Evolutionary conservation across 129 eudicot genomes (phyloP).

Genomic region (Arctium minus): DNA sequence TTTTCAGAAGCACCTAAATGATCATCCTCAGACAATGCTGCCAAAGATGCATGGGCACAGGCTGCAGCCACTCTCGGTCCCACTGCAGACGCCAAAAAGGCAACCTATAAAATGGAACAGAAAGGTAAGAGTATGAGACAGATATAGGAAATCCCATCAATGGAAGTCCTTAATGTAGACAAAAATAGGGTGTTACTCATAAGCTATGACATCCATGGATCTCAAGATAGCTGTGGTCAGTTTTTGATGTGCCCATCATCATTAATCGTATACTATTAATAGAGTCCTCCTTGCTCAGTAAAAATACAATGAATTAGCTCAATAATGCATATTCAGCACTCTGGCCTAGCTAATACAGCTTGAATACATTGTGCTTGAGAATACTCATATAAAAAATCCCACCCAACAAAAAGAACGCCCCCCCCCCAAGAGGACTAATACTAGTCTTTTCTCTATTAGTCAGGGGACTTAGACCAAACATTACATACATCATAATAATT

Average conservation of each 20-base stretch:
- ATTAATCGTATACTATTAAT: not conserved
- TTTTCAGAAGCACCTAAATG: constrained; percentile 34
- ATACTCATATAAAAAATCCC: not conserved
- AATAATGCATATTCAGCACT: not conserved
- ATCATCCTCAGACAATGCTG: constrained; percentile 62
- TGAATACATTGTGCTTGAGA: not conserved
- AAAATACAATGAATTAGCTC: not conserved
- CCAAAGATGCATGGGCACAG: constrained; percentile 95
- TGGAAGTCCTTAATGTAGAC: not conserved
- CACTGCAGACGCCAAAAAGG: constrained; percentile 90
- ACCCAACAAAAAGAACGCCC: not conserved
- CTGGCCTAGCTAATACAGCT: not conserved
- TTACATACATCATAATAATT: not conserved
- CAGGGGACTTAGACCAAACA: not conserved
- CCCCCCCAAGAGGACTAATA: not conserved
- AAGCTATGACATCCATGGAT: not conserved
- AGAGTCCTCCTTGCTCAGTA: not conserved
- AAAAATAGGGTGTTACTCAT: not conserved
- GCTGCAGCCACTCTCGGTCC: constrained; percentile 99
- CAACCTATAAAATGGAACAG: constrained; percentile 55
- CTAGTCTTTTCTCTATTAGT: not conserved
- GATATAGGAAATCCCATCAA: not conserved
- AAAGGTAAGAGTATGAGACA: not conserved
- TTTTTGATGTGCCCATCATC: not conserved
- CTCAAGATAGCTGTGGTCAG: not conserved